A percentile compares a stretch with the other conserved stretches of the same genome.
Conservation (phyloP, 129 eudicot species). For the Arctium lappa region DNA sequence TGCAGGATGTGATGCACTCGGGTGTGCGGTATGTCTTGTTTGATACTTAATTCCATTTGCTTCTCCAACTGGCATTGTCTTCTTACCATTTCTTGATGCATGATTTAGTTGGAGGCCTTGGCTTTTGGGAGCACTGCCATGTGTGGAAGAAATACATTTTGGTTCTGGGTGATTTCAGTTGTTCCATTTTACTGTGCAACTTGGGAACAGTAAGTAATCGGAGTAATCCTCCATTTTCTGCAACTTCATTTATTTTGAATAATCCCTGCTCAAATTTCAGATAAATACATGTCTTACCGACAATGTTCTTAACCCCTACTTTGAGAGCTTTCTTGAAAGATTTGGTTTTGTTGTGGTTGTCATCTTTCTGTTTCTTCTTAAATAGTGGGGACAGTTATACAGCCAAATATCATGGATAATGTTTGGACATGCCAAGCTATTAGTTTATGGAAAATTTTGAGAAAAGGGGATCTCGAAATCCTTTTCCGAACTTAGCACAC, state of each 20-base stretch:
- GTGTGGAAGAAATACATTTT: conserved; percentile 84
- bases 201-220: conserved; percentile 86
- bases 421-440: too few relatives aligned
- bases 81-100: background rate
- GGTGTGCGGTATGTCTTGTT: conserved; percentile 69
- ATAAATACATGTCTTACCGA: background rate
- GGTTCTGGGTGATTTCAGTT: conserved; percentile 97
- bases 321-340: background rate
- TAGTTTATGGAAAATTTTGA: too few relatives aligned
- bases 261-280: background rate
- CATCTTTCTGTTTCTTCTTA: background rate
- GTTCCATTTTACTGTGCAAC: conserved; percentile 92
- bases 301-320: background rate
- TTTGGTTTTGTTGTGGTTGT: background rate
- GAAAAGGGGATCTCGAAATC: too few relatives aligned
- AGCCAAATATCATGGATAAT: background rate
- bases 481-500: too few relatives aligned
- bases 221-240: background rate
- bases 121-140: conserved; percentile 97
- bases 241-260: background rate
- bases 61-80: background rate
- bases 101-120: conserved; percentile 76
- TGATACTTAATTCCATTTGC: conserved; percentile 1
- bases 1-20: conserved; percentile 99
- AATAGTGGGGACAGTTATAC: background rate